Evolutionary conservation across 2,329 filamentous ascomycete species (phyloP), one percentile per base, ranked within the genome.

Genomic region (Pseudocercospora crystallina): DNA sequence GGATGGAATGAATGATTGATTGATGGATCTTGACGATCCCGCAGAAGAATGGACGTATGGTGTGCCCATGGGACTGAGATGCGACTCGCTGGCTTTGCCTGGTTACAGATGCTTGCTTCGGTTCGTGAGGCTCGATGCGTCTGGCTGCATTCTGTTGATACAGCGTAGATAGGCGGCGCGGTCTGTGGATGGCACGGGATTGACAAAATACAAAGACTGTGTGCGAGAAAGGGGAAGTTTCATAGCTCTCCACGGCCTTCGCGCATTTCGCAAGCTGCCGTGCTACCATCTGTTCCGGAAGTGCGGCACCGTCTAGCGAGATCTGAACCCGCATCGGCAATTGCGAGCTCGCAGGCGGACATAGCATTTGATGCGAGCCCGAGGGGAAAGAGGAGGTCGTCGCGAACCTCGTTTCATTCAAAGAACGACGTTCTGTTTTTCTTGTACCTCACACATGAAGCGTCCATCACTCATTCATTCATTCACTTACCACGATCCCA

Each of bases 231-330:
- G 20, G 7, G 3, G 20, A 7, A 26, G 20, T 26, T 26, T 26
- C 20, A 26, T 26, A 4, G 20, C 20, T 26, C 20, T 4, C 3
- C 20, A 26, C 3, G 7, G 20, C 20, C 20, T 26, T 26, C 20
- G 4, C 20, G 4, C 13, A 30, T 30, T 42, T 26, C 30, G 17
- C 39, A 30, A 42, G 30, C 39, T 31, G n/a, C 10, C 2, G n/a
- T 30, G 26, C 39, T 30, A 30, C 14, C 39, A n/a, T 30, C 39
- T 17, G 30, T 26, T 29, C 12, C 41, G 41, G 41, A 30, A 34
- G 35, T 43, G 14, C 41, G 41, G 41, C 41, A 43, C 41, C 41
- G 40, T 10, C 32, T 43, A 43, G 30, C 41, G 37, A 40, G 37
- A 11, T 26, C 17, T 29, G 14, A 38, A 14, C 20, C 20, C 20